These are phyloP conservation scores for Candida maltosa DNA, from an alignment of 805 yeast genomes.

Conservation along the genomic window DNA sequence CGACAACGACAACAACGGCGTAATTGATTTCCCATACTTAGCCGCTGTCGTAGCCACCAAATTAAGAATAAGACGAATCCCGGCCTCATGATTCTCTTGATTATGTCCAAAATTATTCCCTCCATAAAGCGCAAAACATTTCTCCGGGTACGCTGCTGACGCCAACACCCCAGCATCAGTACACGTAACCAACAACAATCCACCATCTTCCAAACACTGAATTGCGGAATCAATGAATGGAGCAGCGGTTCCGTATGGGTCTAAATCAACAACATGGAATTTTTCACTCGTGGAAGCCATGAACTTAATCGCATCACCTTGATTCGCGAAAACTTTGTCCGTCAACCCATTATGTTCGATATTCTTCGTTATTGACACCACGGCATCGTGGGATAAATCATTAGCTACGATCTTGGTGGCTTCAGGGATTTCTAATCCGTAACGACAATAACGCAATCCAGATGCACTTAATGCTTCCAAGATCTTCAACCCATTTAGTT, in stretches of 20 bases:
- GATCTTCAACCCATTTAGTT: constrained; percentile 48
- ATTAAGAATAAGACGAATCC: constrained; percentile 77
- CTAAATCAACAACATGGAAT: constrained; percentile 88
- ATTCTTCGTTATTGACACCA: constrained; percentile 70
- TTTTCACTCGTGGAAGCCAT: constrained; percentile 54
- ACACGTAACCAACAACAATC: constrained; percentile 85
- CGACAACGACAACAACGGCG: constrained; percentile 80
- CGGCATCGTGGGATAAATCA: constrained; percentile 85
- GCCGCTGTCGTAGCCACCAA: constrained; percentile 83
- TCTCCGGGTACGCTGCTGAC: constrained; percentile 94
- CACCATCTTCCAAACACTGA: constrained; percentile 79
- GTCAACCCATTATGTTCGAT: constrained; percentile 62
- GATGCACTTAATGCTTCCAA: constrained; percentile 93
- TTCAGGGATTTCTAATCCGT: constrained; percentile 85
- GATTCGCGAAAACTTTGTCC: constrained; percentile 58
- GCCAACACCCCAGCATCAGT: constrained; percentile 96
- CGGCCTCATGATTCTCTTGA: constrained; percentile 91
- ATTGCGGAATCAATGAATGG: constrained; percentile 94
- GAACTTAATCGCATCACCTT: constrained; percentile 87
- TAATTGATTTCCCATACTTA: constrained; percentile 79
- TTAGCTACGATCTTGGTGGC: constrained; percentile 79
- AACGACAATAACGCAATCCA: constrained; percentile 89
- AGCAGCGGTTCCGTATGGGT: constrained; percentile 96
- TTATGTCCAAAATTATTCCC: constrained; percentile 69
- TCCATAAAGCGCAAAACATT: constrained; percentile 92